Evolutionary conservation across 2,329 filamentous ascomycete genomes (phyloP).

Genomic region (Diaporthe vaccinii): DNA sequence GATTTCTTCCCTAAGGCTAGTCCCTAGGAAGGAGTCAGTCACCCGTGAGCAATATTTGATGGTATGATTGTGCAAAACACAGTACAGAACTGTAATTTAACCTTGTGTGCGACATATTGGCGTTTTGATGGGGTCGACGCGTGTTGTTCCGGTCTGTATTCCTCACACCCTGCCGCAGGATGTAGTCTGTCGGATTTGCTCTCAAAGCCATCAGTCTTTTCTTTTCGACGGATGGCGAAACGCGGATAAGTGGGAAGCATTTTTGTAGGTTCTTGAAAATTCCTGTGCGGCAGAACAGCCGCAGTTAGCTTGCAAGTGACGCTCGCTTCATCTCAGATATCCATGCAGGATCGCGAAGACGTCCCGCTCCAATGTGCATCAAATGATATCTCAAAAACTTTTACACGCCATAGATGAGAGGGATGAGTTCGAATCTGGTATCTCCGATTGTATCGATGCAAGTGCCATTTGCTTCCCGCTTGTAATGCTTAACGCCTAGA

Average conservation of each 20-base stretch:
- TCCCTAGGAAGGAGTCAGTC: neutral
- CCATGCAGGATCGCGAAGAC: no score
- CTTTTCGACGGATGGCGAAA: neutral
- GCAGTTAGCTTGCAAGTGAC: no score
- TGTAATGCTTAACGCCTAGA: neutral
- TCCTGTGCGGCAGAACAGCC: no score
- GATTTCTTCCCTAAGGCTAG: neutral
- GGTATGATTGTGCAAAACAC: neutral
- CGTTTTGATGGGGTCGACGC: neutral
- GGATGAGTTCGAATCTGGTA: no score
- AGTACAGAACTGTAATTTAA: neutral
- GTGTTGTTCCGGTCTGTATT: neutral
- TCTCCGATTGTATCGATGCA: neutral
- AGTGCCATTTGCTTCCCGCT: neutral
- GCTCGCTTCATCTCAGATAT: no score
- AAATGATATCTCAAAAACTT: no score
- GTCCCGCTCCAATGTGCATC: no score
- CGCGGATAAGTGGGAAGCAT: no score
- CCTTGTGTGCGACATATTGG: neutral
- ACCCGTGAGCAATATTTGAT: neutral
- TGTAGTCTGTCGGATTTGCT: no score
- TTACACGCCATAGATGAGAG: no score
- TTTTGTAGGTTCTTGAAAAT: no score
- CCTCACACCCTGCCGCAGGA: neutral
- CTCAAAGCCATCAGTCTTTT: neutral